Evolutionary conservation across 2,329 filamentous ascomycete species (phyloP), one percentile per base, ranked within the genome.

Genomic region (Magnaporthiopsis incrustans): DNA sequence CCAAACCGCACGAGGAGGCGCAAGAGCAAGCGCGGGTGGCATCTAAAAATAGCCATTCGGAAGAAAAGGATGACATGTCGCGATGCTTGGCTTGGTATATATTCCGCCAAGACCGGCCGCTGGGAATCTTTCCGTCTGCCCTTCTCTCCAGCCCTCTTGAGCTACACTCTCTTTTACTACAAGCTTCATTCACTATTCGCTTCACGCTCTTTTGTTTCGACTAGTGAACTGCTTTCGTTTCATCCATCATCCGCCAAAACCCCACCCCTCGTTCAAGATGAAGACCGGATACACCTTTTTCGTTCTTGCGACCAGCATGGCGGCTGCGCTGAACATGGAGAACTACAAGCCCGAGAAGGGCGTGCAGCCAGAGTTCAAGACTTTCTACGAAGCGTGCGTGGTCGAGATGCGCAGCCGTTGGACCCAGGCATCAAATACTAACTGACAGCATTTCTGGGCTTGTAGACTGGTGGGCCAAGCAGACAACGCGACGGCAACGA

Each of bases 401-500:
- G 7, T 11, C 8, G 10, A 25, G 22, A 22, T n/a, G 18, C 18
- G 18, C 22, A 6, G 5, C 33, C 33, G 7, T 7, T n/a, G 44
- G 44, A 53, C 8, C 1, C 30, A 30, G 7, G 30, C 4, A 30
- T 30, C 15, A 5, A 4, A 6, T 22, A 53, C n/a, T 11, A 5
- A 44, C 44, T 53, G 44, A 53, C 44, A 53, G 8, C 18, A n/a
- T 25, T 25, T 3, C 10, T 8, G 6, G 30, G 44, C 22, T 53
- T 27, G 25, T 15, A 61, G 60, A 22, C 60, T 61, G n/a, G 60
- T 61, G 4, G 60, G 60, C 12, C 60, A 61, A 53, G 60, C 60
- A 27, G 60, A 61, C 60, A 53, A 61, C 60, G 50, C 50, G 60
- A 44, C 60, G 14, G 60, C 60, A 22, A 61, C 60, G 10, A 61